A percentile compares a stretch with the other conserved stretches of the same genome.
Evolutionary conservation across 2,329 filamentous ascomycete species (phyloP).

Genomic region (Ceratocystis cacaofunesta): DNA sequence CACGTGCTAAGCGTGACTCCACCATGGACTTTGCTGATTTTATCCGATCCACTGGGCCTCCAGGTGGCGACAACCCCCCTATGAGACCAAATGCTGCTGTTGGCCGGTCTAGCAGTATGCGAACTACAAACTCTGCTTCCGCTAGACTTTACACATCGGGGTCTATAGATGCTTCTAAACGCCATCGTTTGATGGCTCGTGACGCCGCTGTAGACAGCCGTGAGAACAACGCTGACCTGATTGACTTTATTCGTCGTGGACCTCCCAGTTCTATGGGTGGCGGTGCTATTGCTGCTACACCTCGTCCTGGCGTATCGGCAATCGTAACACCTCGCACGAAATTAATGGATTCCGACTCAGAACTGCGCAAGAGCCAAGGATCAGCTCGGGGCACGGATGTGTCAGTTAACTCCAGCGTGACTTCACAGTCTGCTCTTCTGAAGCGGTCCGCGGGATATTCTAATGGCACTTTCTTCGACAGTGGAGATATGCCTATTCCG

Average conservation of each 20-base stretch:
- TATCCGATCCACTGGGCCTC: constrained; percentile 68
- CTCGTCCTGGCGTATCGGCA: constrained; percentile 36
- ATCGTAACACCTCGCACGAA: constrained; percentile 6
- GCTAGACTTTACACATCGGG: constrained; percentile 18
- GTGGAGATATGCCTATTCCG: constrained; percentile 43
- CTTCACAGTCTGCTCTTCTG: constrained; percentile 59
- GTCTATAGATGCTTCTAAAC: constrained; percentile 25
- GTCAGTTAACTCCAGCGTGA: constrained; percentile 49
- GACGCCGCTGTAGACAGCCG: constrained; percentile 48
- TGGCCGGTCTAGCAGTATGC: constrained; percentile 26
- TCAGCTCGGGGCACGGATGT: constrained; percentile 44
- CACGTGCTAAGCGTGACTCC: constrained; percentile 54
- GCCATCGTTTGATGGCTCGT: constrained; percentile 52
- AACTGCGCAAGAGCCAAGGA: constrained; percentile 40
- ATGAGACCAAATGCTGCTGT: constrained; percentile 20
- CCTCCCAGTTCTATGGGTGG: constrained; percentile 46
- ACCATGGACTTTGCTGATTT: constrained; percentile 78
- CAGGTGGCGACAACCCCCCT: constrained; percentile 28
- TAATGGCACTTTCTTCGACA: constrained; percentile 30
- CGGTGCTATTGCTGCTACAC: constrained; percentile 71
- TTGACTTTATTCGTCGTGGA: constrained; percentile 87
- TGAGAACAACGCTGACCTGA: constrained; percentile 68
- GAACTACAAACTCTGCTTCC: constrained; percentile 27
- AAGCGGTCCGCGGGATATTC: constrained; percentile 28
- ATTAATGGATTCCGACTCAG: constrained; percentile 19